phyloP scores from a whole-genome alignment of 2,329 filamentous ascomycete species.

The Fusarium musae region DNA sequence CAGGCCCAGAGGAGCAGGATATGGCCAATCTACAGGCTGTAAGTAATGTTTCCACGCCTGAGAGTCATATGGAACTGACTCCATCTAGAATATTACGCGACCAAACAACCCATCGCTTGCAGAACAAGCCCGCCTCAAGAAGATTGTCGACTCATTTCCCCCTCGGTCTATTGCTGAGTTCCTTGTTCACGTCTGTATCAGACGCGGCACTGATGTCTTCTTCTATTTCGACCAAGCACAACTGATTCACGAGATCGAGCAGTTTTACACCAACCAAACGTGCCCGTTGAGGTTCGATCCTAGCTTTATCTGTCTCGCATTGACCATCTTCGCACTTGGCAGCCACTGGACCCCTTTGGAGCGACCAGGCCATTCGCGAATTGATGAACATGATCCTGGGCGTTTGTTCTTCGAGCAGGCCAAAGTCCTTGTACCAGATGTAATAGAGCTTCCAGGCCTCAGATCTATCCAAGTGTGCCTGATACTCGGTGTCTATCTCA shows the following conservation, averaged over 20 bases:
- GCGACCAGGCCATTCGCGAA: not conserved
- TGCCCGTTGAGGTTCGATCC: not conserved
- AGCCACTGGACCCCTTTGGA: not conserved
- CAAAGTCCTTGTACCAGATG: not conserved
- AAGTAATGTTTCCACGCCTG: rapidly evolving
- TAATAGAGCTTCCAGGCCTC: not conserved
- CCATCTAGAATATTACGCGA: not conserved
- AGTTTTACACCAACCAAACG: not conserved
- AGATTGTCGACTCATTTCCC: not conserved
- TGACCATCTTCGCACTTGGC: not conserved
- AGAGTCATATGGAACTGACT: not conserved
- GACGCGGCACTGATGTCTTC: not conserved
- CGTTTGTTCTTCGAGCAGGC: not conserved
- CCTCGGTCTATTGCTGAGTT: not conserved
- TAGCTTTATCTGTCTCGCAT: not conserved
- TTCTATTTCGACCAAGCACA: constrained; percentile 5
- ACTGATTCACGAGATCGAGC: not conserved
- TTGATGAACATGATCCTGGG: not conserved
- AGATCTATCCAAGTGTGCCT: not conserved
- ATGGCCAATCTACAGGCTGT: not conserved
- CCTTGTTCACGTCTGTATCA: not conserved
- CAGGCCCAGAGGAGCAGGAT: not conserved
- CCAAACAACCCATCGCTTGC: not conserved
- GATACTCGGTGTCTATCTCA: not conserved
- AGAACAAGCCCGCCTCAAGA: not conserved